Conservation (phyloP, 148 eudicot genomes). For the Rhododendron ovatum region DNA sequence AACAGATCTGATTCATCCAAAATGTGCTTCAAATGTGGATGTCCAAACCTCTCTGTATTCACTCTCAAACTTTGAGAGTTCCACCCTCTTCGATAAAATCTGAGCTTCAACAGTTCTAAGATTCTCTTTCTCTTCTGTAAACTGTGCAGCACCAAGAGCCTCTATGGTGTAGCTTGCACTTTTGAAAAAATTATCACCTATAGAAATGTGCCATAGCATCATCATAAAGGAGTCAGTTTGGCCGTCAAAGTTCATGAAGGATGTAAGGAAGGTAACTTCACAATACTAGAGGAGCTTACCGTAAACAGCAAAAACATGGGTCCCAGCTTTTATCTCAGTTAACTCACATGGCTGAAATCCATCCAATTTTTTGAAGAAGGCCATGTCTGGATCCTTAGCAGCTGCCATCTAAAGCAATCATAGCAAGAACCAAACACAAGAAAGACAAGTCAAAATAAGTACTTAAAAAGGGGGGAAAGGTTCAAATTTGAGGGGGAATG, state of each 20-base stretch:
- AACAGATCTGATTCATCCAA: background rate
- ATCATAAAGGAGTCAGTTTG: background rate
- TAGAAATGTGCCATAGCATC: conserved; percentile 6
- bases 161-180: conserved; percentile 88
- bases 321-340: conserved; percentile 77
- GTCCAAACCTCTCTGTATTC: conserved; percentile 80
- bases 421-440: conserved; percentile 7
- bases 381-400: conserved; percentile 85
- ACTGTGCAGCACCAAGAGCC: conserved; percentile 64
- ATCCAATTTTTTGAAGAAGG: conserved; percentile 84
- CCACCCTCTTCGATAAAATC: conserved; percentile 75
- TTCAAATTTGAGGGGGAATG: background rate
- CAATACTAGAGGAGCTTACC: conserved; percentile 32
- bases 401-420: conserved; percentile 47
- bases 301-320: conserved; percentile 89
- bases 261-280: background rate
- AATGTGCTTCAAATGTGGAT: background rate
- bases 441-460: background rate
- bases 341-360: conserved; percentile 94
- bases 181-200: conserved; percentile 94
- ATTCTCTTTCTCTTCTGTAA: conserved; percentile 62
- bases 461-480: background rate
- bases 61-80: conserved; percentile 80
- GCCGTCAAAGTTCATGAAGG: background rate
- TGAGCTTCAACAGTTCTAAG: conserved; percentile 80